phyloP scores from a whole-genome alignment of 805 yeast species.

The Lachancea sp. region DNA sequence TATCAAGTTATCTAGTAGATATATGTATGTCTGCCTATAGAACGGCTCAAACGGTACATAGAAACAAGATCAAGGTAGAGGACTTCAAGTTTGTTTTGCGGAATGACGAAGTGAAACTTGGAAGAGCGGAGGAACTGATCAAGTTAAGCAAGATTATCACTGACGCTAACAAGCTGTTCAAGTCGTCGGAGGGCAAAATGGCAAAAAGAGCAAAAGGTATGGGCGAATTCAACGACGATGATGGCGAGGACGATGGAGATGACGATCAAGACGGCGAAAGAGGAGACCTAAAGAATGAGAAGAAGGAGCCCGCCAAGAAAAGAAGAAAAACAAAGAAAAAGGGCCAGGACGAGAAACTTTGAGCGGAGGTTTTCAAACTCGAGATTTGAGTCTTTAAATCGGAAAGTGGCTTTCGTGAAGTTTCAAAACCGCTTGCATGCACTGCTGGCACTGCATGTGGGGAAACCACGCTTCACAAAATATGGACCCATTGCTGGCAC shows the following conservation, averaged over 20 bases:
- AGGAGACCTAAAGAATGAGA: conserved; percentile 11
- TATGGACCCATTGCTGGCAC: too few species aligned
- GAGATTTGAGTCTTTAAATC: too few species aligned
- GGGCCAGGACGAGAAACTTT: conserved; percentile 10
- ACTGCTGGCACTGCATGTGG: too few species aligned
- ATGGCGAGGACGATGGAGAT: conserved; percentile 17
- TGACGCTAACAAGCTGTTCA: conserved; percentile 62
- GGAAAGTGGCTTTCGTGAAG: too few species aligned
- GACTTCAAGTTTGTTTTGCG: conserved; percentile 67
- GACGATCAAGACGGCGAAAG: conserved; percentile 7
- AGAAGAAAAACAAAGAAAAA: conserved; percentile 21
- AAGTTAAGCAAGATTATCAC: conserved; percentile 53
- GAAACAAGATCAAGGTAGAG: conserved; percentile 62
- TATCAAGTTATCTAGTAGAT: conserved; percentile 56
- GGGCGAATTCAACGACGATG: conserved; percentile 27
- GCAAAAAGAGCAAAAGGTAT: conserved; percentile 26
- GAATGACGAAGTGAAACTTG: conserved; percentile 58
- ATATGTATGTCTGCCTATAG: conserved; percentile 50
- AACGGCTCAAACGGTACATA: conserved; percentile 43
- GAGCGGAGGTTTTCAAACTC: too few species aligned
- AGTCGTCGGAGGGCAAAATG: conserved; percentile 48
- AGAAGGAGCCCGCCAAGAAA: conserved; percentile 7
- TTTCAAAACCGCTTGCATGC: too few species aligned
- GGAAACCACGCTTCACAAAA: too few species aligned
- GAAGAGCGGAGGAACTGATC: conserved; percentile 61